These are phyloP conservation scores for Mucor lusitanicus DNA, from an alignment of 371 early-diverging fungal genomes.

Conservation along the genomic window DNA sequence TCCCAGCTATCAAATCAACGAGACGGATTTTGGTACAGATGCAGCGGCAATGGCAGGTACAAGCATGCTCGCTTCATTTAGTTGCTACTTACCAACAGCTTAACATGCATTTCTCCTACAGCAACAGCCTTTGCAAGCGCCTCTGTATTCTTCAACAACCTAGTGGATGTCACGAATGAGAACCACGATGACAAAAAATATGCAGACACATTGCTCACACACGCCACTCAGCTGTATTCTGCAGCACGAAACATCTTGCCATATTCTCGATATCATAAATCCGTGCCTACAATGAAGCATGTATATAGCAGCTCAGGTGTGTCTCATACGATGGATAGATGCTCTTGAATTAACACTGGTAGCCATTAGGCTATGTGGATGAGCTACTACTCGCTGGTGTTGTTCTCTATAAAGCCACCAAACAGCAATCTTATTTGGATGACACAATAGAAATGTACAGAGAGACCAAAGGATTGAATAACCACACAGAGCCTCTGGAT, in stretches of 20 bases:
- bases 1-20: conserved; percentile 43
- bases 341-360: not conserved
- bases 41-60: conserved; percentile 45
- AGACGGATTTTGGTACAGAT: conserved; percentile 51
- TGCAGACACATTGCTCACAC: conserved; percentile 34
- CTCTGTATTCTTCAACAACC: conserved; percentile 39
- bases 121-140: conserved; percentile 56
- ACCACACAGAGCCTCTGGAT: conserved; percentile 17
- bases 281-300: conserved; percentile 26
- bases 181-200: conserved; percentile 38
- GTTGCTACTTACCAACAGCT: not conserved
- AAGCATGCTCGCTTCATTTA: not conserved
- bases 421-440: conserved; percentile 26
- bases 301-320: conserved; percentile 40
- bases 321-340: not conserved
- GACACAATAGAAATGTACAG: conserved; percentile 34
- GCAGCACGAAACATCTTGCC: conserved; percentile 29
- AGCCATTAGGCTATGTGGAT: conserved; percentile 32
- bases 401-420: conserved; percentile 52
- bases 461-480: conserved; percentile 1
- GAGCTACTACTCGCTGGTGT: conserved; percentile 50
- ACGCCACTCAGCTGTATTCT: conserved; percentile 43
- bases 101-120: not conserved
- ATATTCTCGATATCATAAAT: conserved; percentile 40
- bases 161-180: conserved; percentile 16